These are phyloP conservation scores for Adansonia digitata DNA, from an alignment of 345 rosid genomes.

Conservation along the genomic window DNA sequence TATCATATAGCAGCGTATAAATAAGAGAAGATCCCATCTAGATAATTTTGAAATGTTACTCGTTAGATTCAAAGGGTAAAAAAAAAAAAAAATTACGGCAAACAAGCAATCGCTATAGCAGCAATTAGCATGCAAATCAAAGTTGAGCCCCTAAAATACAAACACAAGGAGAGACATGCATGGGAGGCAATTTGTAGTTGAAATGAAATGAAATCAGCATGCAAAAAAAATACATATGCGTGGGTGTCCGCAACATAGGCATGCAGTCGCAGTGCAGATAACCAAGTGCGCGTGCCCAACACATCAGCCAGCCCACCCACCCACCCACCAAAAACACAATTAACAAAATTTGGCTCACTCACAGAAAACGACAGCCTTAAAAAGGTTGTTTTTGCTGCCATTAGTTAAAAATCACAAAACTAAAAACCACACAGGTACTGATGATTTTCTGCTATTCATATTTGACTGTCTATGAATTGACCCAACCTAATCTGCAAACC, in stretches of 20 bases:
- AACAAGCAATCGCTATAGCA: too few relatives aligned
- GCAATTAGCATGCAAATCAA: slow-evolving; percentile 5
- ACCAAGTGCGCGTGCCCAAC: slow-evolving; percentile 38
- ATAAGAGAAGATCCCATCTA: background rate
- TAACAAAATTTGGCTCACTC: background rate
- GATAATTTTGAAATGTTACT: background rate
- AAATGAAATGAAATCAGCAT: slow-evolving; percentile 1
- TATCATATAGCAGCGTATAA: too few relatives aligned
- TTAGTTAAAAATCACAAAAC: background rate
- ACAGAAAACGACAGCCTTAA: slow-evolving; percentile 13
- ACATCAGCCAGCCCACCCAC: background rate
- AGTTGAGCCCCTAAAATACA: slow-evolving; percentile 21
- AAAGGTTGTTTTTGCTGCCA: background rate
- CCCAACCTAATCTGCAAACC: slow-evolving; percentile 8
- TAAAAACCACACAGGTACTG: background rate
- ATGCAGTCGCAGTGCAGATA: slow-evolving; percentile 16
- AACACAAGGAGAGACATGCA: slow-evolving; percentile 3
- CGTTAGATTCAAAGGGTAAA: too few relatives aligned
- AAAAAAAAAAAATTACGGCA: too few relatives aligned
- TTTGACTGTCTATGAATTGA: slow-evolving; percentile 4
- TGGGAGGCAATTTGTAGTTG: background rate
- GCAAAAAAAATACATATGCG: slow-evolving; percentile 11
- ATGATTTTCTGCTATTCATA: background rate
- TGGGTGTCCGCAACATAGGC: slow-evolving; percentile 12
- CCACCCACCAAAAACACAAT: too few relatives aligned